Base-by-base conservation (phyloP, 1,139 yeast species). In the Pichia sp. region DNA sequence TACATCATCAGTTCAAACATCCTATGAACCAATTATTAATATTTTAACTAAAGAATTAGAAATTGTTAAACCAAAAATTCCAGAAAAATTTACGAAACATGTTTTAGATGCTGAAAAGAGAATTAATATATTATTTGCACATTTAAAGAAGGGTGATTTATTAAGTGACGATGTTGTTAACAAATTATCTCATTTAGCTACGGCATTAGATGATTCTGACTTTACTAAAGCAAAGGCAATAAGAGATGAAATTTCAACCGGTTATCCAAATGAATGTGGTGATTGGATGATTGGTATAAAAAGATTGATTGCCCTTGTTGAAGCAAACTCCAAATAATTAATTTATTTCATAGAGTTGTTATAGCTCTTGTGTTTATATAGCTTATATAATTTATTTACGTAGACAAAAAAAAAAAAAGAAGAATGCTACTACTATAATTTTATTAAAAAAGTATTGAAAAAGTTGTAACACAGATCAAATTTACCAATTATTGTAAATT, bases 201-300 rank as follows among this genome's bases (percentile, higher is more conserved):
- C 66, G 10, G 70, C 80, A 1, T 68, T 94, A 57, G 71, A 71
- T 27, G 67, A 64, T 18, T 74, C 75, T 53, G 83, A 87, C 55
- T 86, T 72, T 63, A 67, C 68, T 11, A 70, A 71, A 10, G 97
- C 97, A 2, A 68, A 76, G 47, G 69, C 75, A 10, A 59, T 78
- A 46, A 79, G 79, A 55, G 67, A 74, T 43, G 79, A 81, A 47
- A 76, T 92, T 56, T 78, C 86, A 44, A 76, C 89, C 7, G 75
- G 78, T 39, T 77, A 79, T 58, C 76, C 83, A 44, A 81, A 78
- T 40, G 96, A 90, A 65, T 80, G 86, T 56, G 96, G 96, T 10
- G 81, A 85, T 59, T 92, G 98, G 98, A 81, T 87, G 71, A 81
- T 87, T 30, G 98, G 98, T 60, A 84, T 92, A 46, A 88, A 86